Evolutionary conservation across 352 stramenopile species (phyloP).

Genomic region (Plasmopara viticola): DNA sequence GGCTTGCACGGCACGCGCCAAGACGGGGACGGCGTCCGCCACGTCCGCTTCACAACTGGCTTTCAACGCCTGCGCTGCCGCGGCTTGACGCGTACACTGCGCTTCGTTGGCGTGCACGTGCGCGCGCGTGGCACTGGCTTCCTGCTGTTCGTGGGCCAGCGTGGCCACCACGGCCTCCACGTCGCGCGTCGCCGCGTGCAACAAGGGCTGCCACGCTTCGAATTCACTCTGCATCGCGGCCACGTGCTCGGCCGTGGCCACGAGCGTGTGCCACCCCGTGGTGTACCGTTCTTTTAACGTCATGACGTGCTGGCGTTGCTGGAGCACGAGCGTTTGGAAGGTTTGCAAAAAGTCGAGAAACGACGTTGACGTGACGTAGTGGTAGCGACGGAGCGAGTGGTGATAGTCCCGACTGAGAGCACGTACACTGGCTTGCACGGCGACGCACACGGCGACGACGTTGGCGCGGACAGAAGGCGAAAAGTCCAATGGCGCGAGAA

Average conservation of each 20-base stretch:
- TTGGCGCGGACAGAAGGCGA: slow-evolving; percentile 31
- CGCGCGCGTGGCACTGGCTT: slow-evolving; percentile 83
- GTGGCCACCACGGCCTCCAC: slow-evolving; percentile 87
- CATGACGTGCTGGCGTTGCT: slow-evolving; percentile 89
- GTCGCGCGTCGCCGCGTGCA: slow-evolving; percentile 89
- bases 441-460: slow-evolving; percentile 92
- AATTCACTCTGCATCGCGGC: slow-evolving; percentile 92
- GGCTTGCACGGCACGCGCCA: slow-evolving; percentile 88
- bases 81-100: no score
- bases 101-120: slow-evolving; percentile 79
- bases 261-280: slow-evolving; percentile 90
- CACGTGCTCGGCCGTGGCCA: slow-evolving; percentile 91
- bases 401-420: slow-evolving; percentile 79
- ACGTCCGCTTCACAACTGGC: slow-evolving; percentile 89
- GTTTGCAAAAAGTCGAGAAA: slow-evolving; percentile 95
- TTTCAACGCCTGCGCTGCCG: slow-evolving; percentile 86
- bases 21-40: slow-evolving; percentile 87
- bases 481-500: slow-evolving; percentile 87
- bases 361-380: slow-evolving; percentile 94
- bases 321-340: slow-evolving; percentile 90
- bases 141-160: slow-evolving; percentile 79
- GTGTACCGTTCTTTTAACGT: slow-evolving; percentile 89
- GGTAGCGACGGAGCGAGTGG: slow-evolving; percentile 84
- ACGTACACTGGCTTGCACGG: slow-evolving; percentile 92
- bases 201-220: slow-evolving; percentile 87